phyloP scores from a whole-genome alignment of 371 early-diverging fungal genomes.

The Actinomucor elegans region DNA sequence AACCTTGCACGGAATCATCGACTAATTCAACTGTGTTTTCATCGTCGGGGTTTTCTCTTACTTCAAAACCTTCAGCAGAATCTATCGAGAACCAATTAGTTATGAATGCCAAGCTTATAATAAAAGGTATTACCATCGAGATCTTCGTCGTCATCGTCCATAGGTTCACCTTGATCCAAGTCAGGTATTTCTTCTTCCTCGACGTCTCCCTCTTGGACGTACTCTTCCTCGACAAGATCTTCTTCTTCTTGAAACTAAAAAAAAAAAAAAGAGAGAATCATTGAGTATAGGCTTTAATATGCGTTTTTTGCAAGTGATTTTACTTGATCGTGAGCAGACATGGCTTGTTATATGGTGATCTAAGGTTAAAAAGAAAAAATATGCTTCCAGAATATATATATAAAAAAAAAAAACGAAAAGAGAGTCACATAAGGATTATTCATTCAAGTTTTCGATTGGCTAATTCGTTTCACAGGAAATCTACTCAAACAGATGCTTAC shows the following conservation, averaged over 20 bases:
- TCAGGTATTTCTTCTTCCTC: conserved; percentile 43
- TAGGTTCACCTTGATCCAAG: conserved; percentile 41
- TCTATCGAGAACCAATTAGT: no score
- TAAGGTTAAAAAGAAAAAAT: no score
- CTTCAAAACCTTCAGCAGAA: conserved; percentile 28
- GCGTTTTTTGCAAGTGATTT: background rate
- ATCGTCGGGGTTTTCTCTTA: conserved; percentile 49
- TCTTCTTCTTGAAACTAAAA: conserved; percentile 16
- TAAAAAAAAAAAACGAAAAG: no score
- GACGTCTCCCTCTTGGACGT: conserved; percentile 28
- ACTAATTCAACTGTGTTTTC: conserved; percentile 66
- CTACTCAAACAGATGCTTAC: no score
- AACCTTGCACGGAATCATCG: conserved; percentile 93
- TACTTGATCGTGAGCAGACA: conserved; percentile 19
- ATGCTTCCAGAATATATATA: no score
- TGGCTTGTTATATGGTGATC: no score
- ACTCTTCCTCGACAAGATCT: conserved; percentile 51
- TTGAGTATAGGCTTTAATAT: background rate
- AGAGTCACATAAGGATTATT: no score
- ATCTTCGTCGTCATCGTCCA: conserved; percentile 42
- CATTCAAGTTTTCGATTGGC: no score
- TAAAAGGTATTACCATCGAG: conserved; percentile 16
- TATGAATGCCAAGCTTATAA: no score
- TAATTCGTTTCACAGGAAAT: no score
- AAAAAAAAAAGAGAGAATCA: background rate